Evolutionary conservation across 2,329 filamentous ascomycete genomes (phyloP).

Genomic region (Dactylellina parvicollis): DNA sequence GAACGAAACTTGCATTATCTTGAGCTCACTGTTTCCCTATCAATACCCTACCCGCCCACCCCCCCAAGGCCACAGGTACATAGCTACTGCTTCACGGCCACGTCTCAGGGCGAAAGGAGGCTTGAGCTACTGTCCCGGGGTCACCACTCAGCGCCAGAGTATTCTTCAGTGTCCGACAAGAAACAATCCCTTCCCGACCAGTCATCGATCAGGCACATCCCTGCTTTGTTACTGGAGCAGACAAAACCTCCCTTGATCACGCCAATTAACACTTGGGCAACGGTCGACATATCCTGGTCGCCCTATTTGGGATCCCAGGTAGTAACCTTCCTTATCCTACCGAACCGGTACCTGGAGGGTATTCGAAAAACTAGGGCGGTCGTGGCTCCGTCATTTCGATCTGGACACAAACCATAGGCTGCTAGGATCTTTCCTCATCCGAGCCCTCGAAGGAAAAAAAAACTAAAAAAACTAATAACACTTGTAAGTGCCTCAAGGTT

Average conservation of each 20-base stretch:
- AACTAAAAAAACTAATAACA: constrained; percentile 45
- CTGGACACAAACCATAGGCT: constrained; percentile 48
- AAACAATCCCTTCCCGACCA: constrained; percentile 53
- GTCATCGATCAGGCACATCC: constrained; percentile 54
- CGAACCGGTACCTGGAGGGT: constrained; percentile 52
- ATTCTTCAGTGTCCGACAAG: constrained; percentile 52
- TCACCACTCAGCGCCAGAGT: constrained; percentile 35
- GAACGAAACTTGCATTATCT: constrained; percentile 43
- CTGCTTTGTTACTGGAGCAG: constrained; percentile 45
- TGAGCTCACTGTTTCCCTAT: constrained; percentile 47
- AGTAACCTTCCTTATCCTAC: constrained; percentile 54
- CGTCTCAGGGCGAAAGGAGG: constrained; percentile 51
- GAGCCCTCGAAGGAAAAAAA: constrained; percentile 50
- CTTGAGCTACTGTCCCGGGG: constrained; percentile 48
- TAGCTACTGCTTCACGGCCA: constrained; percentile 48
- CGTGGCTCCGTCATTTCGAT: constrained; percentile 54
- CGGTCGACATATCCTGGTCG: constrained; percentile 45
- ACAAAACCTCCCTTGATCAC: constrained; percentile 54
- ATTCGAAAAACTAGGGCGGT: constrained; percentile 49
- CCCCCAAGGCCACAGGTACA: constrained; percentile 34
- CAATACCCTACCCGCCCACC: constrained; percentile 35
- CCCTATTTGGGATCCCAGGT: constrained; percentile 54
- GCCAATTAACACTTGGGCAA: constrained; percentile 53
- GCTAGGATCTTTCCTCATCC: constrained; percentile 53
- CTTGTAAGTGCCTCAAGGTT: constrained; percentile 52